A percentile compares a stretch with the other conserved stretches of the same genome.
phyloP scores from a whole-genome alignment of 2,329 filamentous ascomycete species.

The Diaporthe aspalathi region DNA sequence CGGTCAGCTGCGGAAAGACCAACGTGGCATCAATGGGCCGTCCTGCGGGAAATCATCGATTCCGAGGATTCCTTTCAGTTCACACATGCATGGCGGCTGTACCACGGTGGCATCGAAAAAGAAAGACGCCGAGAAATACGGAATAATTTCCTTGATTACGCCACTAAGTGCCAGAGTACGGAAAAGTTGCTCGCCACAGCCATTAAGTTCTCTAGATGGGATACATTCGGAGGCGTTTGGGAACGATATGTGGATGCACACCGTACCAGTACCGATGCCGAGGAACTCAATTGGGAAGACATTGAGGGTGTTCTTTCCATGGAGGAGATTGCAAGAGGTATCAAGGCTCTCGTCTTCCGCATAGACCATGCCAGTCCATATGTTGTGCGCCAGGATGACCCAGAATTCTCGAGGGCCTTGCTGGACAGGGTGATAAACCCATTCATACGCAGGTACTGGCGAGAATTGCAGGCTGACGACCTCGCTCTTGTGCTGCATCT shows the following conservation, averaged over 20 bases:
- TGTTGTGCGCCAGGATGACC: conserved; percentile 6
- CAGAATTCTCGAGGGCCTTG: conserved; percentile 25
- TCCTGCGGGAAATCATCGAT: conserved; percentile 16
- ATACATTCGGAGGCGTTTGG: conserved; percentile 34
- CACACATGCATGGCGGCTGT: conserved; percentile 28
- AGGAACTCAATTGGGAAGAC: conserved; percentile 27
- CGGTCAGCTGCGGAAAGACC: background rate
- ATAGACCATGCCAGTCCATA: background rate
- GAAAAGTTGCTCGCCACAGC: conserved; percentile 27
- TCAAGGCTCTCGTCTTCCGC: conserved; percentile 23
- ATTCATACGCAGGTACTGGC: conserved; percentile 27
- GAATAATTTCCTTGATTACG: conserved; percentile 32
- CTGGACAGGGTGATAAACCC: conserved; percentile 33
- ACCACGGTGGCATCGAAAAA: background rate
- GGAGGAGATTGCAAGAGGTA: conserved; percentile 18
- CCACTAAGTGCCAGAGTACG: conserved; percentile 25
- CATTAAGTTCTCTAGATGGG: conserved; percentile 24
- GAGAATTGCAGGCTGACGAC: conserved; percentile 40
- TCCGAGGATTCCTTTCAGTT: background rate
- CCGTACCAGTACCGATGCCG: conserved; percentile 5
- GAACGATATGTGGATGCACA: conserved; percentile 31
- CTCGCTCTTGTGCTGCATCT: conserved; percentile 54
- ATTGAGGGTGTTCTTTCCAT: conserved; percentile 22
- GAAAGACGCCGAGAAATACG: background rate
- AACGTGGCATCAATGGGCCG: background rate